Evolutionary conservation across 805 yeast genomes (phyloP).

Genomic region (Myxozyma kluyveri): DNA sequence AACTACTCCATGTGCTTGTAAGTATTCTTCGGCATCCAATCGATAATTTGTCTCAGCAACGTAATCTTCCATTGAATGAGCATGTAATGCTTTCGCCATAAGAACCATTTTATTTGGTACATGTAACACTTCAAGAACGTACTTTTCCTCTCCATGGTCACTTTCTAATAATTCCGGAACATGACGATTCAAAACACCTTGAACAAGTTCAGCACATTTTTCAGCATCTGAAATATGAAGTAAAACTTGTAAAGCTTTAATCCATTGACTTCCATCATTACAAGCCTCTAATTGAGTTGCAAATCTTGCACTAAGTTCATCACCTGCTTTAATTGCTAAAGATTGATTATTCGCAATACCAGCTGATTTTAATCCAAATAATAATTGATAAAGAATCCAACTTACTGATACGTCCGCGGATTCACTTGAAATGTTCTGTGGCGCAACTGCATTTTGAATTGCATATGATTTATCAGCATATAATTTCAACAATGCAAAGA

Average conservation of each 20-base stretch:
- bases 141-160: conserved; percentile 1
- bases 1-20: conserved; percentile 62
- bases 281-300: conserved; percentile 50
- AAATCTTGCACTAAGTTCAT: conserved; percentile 43
- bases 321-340: conserved; percentile 33
- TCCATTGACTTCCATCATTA: conserved; percentile 49
- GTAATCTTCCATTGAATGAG: conserved; percentile 50
- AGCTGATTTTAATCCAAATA: conserved; percentile 33
- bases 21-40: conserved; percentile 57
- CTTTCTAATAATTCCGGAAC: conserved; percentile 31
- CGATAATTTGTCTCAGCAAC: conserved; percentile 61
- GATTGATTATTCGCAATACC: conserved; percentile 20
- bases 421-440: not conserved
- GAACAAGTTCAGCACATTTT: conserved; percentile 45
- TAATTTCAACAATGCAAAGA: conserved; percentile 22
- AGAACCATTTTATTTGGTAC: conserved; percentile 25
- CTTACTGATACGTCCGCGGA: conserved; percentile 27
- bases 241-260: conserved; percentile 62
- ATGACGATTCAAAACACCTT: conserved; percentile 32
- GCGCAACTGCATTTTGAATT: conserved; percentile 10
- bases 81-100: conserved; percentile 48
- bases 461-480: conserved; percentile 21
- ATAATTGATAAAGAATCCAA: conserved; percentile 54
- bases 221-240: conserved; percentile 54
- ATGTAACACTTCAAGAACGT: conserved; percentile 7